Evolutionary conservation across 2,329 filamentous ascomycete genomes (phyloP).

Genomic region (Aspergillus clavatus): DNA sequence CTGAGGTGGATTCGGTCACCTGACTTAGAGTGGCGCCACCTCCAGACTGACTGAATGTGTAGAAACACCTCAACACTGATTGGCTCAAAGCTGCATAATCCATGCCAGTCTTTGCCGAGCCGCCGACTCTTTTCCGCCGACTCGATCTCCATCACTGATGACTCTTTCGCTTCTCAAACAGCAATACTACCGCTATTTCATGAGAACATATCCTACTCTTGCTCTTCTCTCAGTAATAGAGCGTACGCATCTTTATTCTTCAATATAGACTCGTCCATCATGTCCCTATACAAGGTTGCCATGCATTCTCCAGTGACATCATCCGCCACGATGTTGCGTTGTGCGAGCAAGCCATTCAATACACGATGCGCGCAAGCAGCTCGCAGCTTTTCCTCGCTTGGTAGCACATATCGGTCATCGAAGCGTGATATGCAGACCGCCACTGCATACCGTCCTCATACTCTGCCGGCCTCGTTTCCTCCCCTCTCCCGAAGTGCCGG

Average conservation of each 20-base stretch:
- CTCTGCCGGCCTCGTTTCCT: conserved; percentile 52
- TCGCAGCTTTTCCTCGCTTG: conserved; percentile 47
- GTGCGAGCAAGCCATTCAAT: conserved; percentile 34
- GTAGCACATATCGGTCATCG: conserved; percentile 43
- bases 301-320: conserved; percentile 43
- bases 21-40: conserved; percentile 26
- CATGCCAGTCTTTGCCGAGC: conserved; percentile 23
- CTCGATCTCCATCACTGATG: conserved; percentile 18
- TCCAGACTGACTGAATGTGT: conserved; percentile 17
- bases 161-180: conserved; percentile 4
- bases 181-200: conserved; percentile 7
- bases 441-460: conserved; percentile 59
- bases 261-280: conserved; percentile 17
- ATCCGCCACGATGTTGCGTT: conserved; percentile 40
- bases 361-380: conserved; percentile 38
- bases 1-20: background rate
- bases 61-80: conserved; percentile 38
- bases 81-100: conserved; percentile 26
- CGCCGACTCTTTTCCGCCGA: conserved; percentile 16
- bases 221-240: conserved; percentile 16
- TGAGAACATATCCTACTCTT: conserved; percentile 2
- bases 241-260: background rate
- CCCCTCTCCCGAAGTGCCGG: conserved; percentile 52
- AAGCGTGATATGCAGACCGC: conserved; percentile 62
- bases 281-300: conserved; percentile 38